Base-by-base conservation (phyloP, 176 grass and related monocot genomes). In the Eragrostis nindensis region DNA sequence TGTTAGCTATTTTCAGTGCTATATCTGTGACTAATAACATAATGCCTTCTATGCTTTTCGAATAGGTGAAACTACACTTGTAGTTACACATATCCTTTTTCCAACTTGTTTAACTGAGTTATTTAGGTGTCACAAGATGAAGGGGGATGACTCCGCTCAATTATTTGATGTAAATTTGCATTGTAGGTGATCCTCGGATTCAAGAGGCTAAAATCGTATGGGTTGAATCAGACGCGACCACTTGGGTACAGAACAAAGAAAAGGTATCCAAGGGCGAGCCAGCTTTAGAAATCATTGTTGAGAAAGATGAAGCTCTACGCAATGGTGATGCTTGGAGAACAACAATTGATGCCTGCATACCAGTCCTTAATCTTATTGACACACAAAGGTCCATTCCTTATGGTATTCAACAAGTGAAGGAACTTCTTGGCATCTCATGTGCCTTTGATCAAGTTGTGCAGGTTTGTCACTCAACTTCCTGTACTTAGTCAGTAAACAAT, bases 401-500 rank as follows among this genome's bases (percentile, higher is more conserved):
- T 62, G 92, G 90, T 66, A 90, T 98, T 77, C 95, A 95, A 72
- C 87, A 94, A 89, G 62, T 93, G 80, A 87, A 54, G 73, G 86
- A 98, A 85, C 88, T 91, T 77, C 67, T 98, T 86, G 95, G 95
- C 66, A 98, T 95, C 77, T 95, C 95, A 80, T 95, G 92, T 81
- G 88, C 95, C 49, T 98, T 98, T 86, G 95, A 98, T 68, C 95
- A 98, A 95, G 81, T 89, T 41, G 90, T 93, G 71, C 90, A 95
- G 95, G 95, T 98, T 76, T 78, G 83, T 12, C 18, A 62, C 70
- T 32, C 47, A 68, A 67, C 53, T 62, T 59, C 43, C 64, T 73
- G 11, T 62, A 5, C 74, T 72, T 82, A 61, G 4, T 66, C 66
- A 6, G 39, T 39, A 36, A 82, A 65, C 56, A 71, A 14, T 56